Percentiles rank a stretch among this genome's conserved stretches.
Conservation (phyloP, 345 rosid species). For the Melaleuca quinquenervia region DNA sequence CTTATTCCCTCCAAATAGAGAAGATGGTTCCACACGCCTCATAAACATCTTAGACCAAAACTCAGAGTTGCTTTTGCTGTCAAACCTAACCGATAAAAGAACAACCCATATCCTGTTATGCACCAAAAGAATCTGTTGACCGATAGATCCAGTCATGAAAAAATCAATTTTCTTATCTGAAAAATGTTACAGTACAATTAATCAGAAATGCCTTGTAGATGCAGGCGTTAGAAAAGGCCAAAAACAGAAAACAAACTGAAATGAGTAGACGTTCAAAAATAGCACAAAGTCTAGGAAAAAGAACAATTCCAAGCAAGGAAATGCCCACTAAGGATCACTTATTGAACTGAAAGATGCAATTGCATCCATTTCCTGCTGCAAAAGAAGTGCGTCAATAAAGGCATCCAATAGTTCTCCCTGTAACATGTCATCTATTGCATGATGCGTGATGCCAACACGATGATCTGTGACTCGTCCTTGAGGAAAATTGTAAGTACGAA, state of each 20-base stretch:
- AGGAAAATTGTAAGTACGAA: slow-evolving; percentile 89
- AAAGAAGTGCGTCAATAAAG: slow-evolving; percentile 80
- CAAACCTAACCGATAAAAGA: neutral
- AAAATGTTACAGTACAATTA: neutral
- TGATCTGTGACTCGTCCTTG: slow-evolving; percentile 91
- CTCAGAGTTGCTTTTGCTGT: neutral
- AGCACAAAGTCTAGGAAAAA: neutral
- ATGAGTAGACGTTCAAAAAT: neutral
- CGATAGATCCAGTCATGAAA: neutral
- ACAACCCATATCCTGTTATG: neutral
- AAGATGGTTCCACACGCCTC: neutral
- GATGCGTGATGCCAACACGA: slow-evolving; percentile 78
- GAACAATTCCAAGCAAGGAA: neutral
- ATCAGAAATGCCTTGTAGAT: neutral
- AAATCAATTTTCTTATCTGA: neutral
- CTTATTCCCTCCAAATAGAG: neutral
- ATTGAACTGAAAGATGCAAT: slow-evolving; percentile 63
- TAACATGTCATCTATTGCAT: slow-evolving; percentile 63
- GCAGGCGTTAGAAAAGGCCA: neutral
- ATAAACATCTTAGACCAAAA: neutral
- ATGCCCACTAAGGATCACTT: slow-evolving; percentile 3
- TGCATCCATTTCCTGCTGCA: slow-evolving; percentile 95
- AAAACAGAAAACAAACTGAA: neutral
- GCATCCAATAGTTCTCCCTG: slow-evolving; percentile 75
- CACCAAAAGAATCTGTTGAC: neutral